Evolutionary conservation across 2,329 filamentous ascomycete species (phyloP).

Genomic region (Aspergillus phoenicis): DNA sequence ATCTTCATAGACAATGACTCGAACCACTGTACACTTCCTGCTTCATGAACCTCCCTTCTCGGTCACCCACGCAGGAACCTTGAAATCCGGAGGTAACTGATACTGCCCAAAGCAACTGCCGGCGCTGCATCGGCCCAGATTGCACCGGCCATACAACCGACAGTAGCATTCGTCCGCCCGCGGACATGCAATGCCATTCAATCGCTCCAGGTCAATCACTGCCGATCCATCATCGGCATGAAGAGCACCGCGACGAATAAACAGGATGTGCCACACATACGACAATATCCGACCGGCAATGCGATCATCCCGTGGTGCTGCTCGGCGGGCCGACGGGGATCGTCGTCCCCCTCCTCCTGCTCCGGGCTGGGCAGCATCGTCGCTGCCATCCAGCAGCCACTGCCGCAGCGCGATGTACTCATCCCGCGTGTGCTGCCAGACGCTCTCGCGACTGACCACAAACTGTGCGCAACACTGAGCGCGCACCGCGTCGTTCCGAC

Average conservation of each 20-base stretch:
- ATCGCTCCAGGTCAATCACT: slow-evolving; percentile 36
- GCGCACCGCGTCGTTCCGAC: slow-evolving; percentile 47
- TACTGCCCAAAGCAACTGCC: slow-evolving; percentile 46
- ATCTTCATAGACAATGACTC: neutral
- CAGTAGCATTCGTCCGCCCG: slow-evolving; percentile 49
- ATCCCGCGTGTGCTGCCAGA: slow-evolving; percentile 52
- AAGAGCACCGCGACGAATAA: slow-evolving; percentile 34
- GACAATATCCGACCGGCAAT: slow-evolving; percentile 51
- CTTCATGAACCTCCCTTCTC: neutral
- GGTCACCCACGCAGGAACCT: slow-evolving; percentile 10
- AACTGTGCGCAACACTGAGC: slow-evolving; percentile 61
- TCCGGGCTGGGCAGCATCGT: neutral
- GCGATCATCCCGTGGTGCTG: slow-evolving; percentile 46
- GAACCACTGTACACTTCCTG: neutral
- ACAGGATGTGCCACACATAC: slow-evolving; percentile 55
- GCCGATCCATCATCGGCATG: slow-evolving; percentile 11
- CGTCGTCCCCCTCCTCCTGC: no score
- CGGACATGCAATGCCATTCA: slow-evolving; percentile 45
- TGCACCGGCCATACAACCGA: slow-evolving; percentile 47
- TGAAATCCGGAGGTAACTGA: slow-evolving; percentile 13
- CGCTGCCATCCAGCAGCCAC: slow-evolving; percentile 53
- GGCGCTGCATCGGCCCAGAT: slow-evolving; percentile 34
- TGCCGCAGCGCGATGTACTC: slow-evolving; percentile 57
- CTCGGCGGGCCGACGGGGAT: slow-evolving; percentile 17
- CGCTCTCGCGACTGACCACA: slow-evolving; percentile 51